Conservation (phyloP, 352 stramenopile species). For the Thalassiosira oceanica region DNA sequence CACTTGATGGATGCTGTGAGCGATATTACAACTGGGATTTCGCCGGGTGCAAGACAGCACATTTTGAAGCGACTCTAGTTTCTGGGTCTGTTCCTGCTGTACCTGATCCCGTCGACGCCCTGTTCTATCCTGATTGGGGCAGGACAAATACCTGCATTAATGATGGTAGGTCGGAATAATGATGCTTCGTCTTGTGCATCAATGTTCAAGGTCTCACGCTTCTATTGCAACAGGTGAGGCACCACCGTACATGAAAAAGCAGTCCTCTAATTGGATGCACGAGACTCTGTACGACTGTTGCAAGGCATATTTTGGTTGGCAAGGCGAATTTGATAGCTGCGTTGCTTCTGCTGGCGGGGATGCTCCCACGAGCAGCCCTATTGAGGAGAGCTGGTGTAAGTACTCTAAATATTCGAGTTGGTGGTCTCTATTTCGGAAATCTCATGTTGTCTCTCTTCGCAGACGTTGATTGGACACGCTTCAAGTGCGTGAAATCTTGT, state of each 20-base stretch:
- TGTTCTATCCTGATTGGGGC: slow-evolving; percentile 42
- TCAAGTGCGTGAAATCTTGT: slow-evolving; percentile 2
- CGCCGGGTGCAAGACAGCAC: slow-evolving; percentile 11
- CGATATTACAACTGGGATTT: slow-evolving; percentile 29
- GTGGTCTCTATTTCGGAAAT: background rate
- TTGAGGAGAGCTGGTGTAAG: background rate
- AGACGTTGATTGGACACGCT: slow-evolving; percentile 2
- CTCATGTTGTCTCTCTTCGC: too few relatives aligned
- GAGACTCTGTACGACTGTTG: background rate
- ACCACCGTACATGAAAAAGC: slow-evolving; percentile 24
- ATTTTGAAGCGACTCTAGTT: slow-evolving; percentile 17
- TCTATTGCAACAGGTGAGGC: too few relatives aligned
- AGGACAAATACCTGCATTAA: slow-evolving; percentile 16
- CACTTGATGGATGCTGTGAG: slow-evolving; percentile 25
- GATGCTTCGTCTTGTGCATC: background rate
- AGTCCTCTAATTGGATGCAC: slow-evolving; percentile 29
- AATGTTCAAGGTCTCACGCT: background rate
- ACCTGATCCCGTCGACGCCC: slow-evolving; percentile 2
- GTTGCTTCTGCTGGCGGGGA: background rate
- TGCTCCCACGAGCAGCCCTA: background rate
- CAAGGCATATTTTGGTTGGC: slow-evolving; percentile 24
- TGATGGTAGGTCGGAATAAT: too few relatives aligned
- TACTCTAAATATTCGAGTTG: background rate
- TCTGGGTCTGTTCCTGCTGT: slow-evolving; percentile 4
- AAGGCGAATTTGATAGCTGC: slow-evolving; percentile 15